A percentile compares a stretch with the other conserved stretches of the same genome.
Evolutionary conservation across 768 basidiomycete genomes (phyloP).

Genomic region (Collybia mongolica): DNA sequence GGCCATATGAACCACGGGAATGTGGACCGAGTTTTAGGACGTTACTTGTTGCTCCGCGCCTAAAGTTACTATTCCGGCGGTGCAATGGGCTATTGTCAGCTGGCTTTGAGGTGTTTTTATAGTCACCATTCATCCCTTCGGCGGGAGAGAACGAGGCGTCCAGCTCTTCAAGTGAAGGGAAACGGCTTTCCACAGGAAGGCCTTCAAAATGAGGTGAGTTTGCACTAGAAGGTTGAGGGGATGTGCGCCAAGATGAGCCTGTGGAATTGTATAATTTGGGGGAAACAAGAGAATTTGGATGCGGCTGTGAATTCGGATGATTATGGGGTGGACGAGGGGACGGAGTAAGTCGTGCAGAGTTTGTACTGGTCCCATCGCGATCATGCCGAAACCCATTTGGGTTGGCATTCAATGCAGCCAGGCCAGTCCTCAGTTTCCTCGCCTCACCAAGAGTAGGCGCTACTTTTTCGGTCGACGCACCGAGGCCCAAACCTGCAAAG

Average conservation of each 20-base stretch:
- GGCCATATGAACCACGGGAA: conserved; percentile 18
- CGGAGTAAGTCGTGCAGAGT: conserved; percentile 30
- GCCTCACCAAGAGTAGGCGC: conserved; percentile 77
- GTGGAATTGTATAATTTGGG: conserved; percentile 23
- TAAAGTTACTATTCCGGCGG: conserved; percentile 7
- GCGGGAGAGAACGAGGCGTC: conserved; percentile 51
- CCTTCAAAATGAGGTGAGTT: conserved; percentile 34
- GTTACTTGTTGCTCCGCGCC: conserved; percentile 4
- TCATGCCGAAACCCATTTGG: conserved; percentile 24
- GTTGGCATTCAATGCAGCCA: conserved; percentile 50
- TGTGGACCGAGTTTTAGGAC: conserved; percentile 20
- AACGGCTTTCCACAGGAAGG: conserved; percentile 65
- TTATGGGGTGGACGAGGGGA: conserved; percentile 29
- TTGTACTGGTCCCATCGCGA: conserved; percentile 20
- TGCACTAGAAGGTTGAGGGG: conserved; percentile 21
- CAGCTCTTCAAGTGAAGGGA: conserved; percentile 85
- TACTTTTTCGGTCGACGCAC: conserved; percentile 38
- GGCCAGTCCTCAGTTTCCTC: conserved; percentile 66
- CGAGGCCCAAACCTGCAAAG: conserved; percentile 71
- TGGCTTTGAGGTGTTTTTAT: conserved; percentile 5
- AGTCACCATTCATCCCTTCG: conserved; percentile 6
- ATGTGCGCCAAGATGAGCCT: conserved; percentile 26
- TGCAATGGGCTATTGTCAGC: conserved; percentile 10
- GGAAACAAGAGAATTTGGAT: conserved; percentile 29
- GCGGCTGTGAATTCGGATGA: conserved; percentile 23